Evolutionary conservation across 164 flowering plant genomes (phyloP).

Genomic region (Nelumbo lutea): DNA sequence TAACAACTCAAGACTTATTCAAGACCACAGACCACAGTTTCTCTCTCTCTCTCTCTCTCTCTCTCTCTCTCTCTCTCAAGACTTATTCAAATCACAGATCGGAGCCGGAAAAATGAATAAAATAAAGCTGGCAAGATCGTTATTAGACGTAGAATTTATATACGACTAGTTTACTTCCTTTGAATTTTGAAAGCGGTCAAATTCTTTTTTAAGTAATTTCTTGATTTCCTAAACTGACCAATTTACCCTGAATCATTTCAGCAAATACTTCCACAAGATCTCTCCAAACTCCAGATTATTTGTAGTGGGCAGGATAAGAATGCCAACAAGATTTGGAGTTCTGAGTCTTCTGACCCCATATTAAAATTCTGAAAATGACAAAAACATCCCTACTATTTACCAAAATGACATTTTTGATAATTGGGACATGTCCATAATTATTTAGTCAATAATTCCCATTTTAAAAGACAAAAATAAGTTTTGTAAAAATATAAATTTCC

Average conservation of each 20-base stretch:
- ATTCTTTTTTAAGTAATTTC: not conserved
- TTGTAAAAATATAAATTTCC: no score
- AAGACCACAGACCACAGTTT: not conserved
- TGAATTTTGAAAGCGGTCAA: constrained; percentile 5
- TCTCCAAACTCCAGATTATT: not conserved
- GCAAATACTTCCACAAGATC: not conserved
- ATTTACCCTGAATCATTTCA: constrained; percentile 2
- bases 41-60: not conserved
- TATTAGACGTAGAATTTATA: not conserved
- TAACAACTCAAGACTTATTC: constrained; percentile 8
- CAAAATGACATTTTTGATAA: no score
- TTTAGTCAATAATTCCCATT: no score
- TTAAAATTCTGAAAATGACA: no score
- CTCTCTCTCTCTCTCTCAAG: not conserved
- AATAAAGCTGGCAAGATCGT: not conserved
- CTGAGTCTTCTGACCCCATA: no score
- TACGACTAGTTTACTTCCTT: not conserved
- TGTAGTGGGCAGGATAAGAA: no score
- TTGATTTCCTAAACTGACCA: not conserved
- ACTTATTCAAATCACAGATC: not conserved
- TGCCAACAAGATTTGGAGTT: no score
- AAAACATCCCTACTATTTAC: no score
- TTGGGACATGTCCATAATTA: no score
- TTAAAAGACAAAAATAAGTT: no score
- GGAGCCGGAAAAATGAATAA: not conserved